These are phyloP conservation scores for Penicillium desertorum DNA, from an alignment of 495 filamentous ascomycete genomes.

Conservation along the genomic window DNA sequence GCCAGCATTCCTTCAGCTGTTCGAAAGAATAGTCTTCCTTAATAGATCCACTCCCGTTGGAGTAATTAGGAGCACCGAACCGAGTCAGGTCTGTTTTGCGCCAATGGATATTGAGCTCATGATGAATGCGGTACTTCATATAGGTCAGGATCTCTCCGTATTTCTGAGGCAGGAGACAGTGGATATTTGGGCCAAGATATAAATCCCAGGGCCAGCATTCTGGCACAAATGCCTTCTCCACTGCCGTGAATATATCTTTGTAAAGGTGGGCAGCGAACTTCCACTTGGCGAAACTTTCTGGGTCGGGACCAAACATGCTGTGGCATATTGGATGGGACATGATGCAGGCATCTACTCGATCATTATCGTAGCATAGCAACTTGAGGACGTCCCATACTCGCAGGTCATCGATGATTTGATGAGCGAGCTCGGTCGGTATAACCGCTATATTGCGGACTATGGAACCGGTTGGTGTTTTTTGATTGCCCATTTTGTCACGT, in stretches of 20 bases:
- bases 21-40: conserved; percentile 3
- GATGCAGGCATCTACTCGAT: conserved; percentile 3
- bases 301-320: conserved; percentile 3
- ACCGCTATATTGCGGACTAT: conserved; percentile 7
- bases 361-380: conserved; percentile 12
- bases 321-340: conserved; percentile 13
- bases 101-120: conserved; percentile 1
- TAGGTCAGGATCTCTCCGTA: neutral
- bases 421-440: conserved; percentile 17
- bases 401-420: conserved; percentile 23
- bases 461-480: neutral
- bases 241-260: neutral
- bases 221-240: neutral
- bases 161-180: neutral
- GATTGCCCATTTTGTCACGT: neutral
- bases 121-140: neutral
- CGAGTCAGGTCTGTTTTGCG: neutral
- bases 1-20: conserved; percentile 12
- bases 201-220: too few relatives aligned
- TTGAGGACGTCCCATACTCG: conserved; percentile 24
- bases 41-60: neutral
- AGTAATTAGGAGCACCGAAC: neutral
- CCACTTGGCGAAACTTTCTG: conserved; percentile 6
- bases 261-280: neutral
- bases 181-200: conserved; percentile 3